Percentiles rank a stretch among this genome's conserved stretches.
These are phyloP conservation scores for Cladosporium oxysporum DNA, from an alignment of 2,329 filamentous ascomycete species.

Conservation along the genomic window DNA sequence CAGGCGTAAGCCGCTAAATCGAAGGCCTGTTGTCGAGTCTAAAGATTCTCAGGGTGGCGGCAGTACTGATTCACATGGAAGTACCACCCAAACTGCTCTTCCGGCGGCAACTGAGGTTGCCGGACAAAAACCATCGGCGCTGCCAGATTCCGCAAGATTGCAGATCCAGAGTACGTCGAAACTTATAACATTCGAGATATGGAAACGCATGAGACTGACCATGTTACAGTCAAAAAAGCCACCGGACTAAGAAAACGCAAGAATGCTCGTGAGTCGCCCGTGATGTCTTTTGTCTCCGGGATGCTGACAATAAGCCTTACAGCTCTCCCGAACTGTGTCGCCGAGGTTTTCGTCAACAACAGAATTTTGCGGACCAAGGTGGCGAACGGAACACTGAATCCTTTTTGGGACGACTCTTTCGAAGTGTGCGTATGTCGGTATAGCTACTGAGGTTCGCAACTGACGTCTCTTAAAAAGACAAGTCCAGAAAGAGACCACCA, in stretches of 20 bases:
- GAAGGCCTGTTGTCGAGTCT: neutral
- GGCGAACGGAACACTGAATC: neutral
- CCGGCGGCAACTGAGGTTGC: neutral
- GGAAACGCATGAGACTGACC: neutral
- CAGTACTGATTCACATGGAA: neutral
- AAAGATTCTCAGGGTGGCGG: neutral
- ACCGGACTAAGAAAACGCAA: neutral
- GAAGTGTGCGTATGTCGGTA: neutral
- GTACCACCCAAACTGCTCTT: neutral
- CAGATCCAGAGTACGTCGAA: neutral
- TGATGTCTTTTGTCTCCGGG: neutral
- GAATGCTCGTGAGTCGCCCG: neutral
- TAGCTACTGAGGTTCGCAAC: too few relatives aligned
- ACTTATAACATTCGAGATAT: neutral
- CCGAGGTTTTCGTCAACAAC: neutral
- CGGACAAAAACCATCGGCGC: neutral
- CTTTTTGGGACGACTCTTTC: neutral
- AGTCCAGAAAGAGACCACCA: neutral
- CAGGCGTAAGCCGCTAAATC: neutral
- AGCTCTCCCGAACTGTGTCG: neutral
- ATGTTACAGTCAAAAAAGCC: neutral
- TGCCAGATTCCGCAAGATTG: neutral
- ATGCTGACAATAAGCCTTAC: neutral
- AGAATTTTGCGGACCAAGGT: neutral
- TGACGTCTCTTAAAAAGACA: neutral